Conservation (phyloP, 2,329 filamentous ascomycete genomes). For the Penicillium sp. region DNA sequence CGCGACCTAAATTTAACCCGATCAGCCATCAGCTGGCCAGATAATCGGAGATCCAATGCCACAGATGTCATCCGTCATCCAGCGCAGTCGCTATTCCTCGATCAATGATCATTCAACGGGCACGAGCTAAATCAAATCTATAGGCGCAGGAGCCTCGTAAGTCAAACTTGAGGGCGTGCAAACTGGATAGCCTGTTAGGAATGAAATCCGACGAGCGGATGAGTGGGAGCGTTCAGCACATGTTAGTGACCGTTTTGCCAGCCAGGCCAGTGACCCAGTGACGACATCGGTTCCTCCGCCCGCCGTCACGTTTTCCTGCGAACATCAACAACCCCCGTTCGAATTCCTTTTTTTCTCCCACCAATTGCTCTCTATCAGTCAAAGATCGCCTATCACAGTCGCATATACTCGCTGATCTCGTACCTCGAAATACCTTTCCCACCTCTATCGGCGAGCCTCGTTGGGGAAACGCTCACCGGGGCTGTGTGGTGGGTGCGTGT, state of each 20-base stretch:
- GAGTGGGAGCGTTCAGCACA: background rate
- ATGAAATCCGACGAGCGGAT: background rate
- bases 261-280: background rate
- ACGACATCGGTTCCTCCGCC: background rate
- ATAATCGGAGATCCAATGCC: background rate
- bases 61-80: background rate
- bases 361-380: background rate
- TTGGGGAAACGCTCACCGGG: background rate
- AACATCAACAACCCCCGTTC: background rate
- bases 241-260: too few species aligned
- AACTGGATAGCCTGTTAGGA: background rate
- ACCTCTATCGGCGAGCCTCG: background rate
- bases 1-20: background rate
- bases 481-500: conserved; percentile 5
- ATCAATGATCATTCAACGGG: background rate
- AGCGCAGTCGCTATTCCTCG: background rate
- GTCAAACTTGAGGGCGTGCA: background rate
- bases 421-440: background rate
- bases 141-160: too few species aligned
- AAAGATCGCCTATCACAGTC: background rate
- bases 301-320: background rate
- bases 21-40: background rate
- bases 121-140: too few species aligned
- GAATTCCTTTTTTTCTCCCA: too few species aligned
- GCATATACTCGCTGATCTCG: background rate